These are phyloP conservation scores for Rhodotorula sp. DNA, from an alignment of 1,284 basidiomycete genomes.

Conservation along the genomic window DNA sequence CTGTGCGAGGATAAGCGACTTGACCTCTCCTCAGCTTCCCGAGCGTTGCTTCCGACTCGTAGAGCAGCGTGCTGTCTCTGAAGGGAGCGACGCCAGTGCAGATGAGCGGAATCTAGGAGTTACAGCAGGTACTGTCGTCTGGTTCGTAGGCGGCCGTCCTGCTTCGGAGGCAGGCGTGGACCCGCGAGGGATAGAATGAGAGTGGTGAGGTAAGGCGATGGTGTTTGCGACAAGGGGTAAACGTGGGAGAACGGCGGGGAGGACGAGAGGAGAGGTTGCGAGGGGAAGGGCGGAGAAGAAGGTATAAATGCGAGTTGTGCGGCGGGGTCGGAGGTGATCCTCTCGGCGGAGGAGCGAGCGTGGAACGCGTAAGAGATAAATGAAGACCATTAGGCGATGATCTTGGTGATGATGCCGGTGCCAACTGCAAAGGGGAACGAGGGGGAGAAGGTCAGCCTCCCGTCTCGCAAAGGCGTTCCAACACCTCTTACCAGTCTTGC, in stretches of 20 bases:
- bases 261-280: background rate
- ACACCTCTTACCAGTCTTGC: constrained; percentile 48
- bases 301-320: background rate
- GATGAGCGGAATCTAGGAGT: background rate
- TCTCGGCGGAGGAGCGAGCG: background rate
- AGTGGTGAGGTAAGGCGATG: background rate
- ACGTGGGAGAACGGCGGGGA: background rate
- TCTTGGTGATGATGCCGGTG: constrained; percentile 80
- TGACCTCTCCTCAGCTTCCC: no score
- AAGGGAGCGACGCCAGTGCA: background rate
- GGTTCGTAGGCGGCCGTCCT: no score
- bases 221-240: background rate
- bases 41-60: no score
- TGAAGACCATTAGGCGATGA: background rate
- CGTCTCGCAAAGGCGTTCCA: no score
- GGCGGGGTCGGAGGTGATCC: background rate
- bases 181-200: background rate
- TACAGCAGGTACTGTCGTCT: background rate
- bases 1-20: background rate
- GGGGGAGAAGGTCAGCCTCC: background rate
- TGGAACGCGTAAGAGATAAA: background rate
- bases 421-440: constrained; percentile 61
- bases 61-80: no score
- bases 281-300: background rate
- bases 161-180: no score